Evolutionary conservation across 75 land plant genomes (phyloP), one percentile per base, ranked within the genome.

Genomic region (Picea glauca): DNA sequence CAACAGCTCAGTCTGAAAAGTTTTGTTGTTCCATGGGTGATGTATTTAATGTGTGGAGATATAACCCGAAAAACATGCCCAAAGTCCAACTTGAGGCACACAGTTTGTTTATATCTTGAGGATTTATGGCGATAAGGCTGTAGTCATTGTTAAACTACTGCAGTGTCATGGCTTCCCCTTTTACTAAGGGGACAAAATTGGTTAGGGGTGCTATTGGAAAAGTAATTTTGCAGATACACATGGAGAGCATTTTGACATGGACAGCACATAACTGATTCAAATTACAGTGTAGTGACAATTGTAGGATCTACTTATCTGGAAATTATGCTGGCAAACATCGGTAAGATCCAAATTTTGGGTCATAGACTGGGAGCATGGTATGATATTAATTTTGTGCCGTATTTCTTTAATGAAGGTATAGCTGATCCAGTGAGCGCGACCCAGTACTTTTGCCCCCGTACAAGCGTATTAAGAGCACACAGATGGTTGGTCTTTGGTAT

Each of bases 51-150:
- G 17, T 40, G 54, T 11, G 14, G 73, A 70, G 8, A 20, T 40
- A 68, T 68, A 40, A 70, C 21, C 21, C 33, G 73, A 46, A 46
- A 70, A 70, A 18, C 54, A 70, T 70, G 73, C 43, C 21, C 11
- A 70, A 20, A 21, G 43, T 70, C 54, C 54, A 70, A 70, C 50
- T 70, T 70, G 54, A 43, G 73, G 17, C 35, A 18, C 35, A 33
- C 43, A 18, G 21, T 35, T 68, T 40, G 72, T 40, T 40, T 14
- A 20, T 17, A 38, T 70, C 50, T 40, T 40, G 54, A 20, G 73
- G 50, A 70, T 40, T 40, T 40, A 46, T 46, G 50, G 9, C 0
- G 9, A 46, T 46, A 6, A 46, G 46, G 50, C 8, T 46, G 7
- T 46, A 46, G 8, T 46, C 1, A 43, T 70, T 40, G 50, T 70